A percentile compares a stretch with the other conserved stretches of the same genome.
Conservation (phyloP, 495 filamentous ascomycete genomes). For the Hypoxylon subgilvum region DNA sequence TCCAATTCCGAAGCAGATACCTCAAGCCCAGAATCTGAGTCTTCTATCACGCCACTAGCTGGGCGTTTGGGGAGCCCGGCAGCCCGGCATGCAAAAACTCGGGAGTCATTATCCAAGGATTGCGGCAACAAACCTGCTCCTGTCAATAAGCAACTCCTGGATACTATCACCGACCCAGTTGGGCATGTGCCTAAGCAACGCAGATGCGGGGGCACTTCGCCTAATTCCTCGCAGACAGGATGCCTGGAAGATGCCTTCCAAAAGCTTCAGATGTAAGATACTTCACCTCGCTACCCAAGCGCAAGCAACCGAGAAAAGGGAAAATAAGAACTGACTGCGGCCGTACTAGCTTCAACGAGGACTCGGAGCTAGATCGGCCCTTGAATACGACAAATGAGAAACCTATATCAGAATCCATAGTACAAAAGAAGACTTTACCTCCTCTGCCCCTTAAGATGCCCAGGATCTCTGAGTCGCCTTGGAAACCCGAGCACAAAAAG, state of each 20-base stretch:
- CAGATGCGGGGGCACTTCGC: background rate
- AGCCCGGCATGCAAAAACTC: conserved; percentile 21
- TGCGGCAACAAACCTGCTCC: conserved; percentile 19
- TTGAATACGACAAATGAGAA: conserved; percentile 11
- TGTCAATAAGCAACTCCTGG: conserved; percentile 11
- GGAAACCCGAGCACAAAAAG: conserved; percentile 72
- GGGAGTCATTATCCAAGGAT: conserved; percentile 23
- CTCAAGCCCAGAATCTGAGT: conserved; percentile 34
- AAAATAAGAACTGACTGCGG: too few species aligned
- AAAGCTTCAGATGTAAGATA: conserved; percentile 41
- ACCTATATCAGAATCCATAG: conserved; percentile 40
- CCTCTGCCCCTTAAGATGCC: conserved; percentile 49
- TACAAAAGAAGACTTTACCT: conserved; percentile 36
- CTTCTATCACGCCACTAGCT: conserved; percentile 12
- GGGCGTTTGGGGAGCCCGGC: conserved; percentile 26
- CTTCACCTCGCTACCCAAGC: too few species aligned
- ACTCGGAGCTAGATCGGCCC: conserved; percentile 27
- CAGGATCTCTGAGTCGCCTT: conserved; percentile 48
- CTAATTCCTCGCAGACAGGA: conserved; percentile 12
- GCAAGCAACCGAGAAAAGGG: too few species aligned
- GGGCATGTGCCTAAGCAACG: conserved; percentile 19
- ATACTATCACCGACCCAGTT: conserved; percentile 11
- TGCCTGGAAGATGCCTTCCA: conserved; percentile 39
- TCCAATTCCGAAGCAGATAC: conserved; percentile 26
- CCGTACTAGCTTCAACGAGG: conserved; percentile 31